These are phyloP conservation scores for Hanseniaspora guilliermondii DNA, from an alignment of 805 yeast genomes.

Conservation along the genomic window DNA sequence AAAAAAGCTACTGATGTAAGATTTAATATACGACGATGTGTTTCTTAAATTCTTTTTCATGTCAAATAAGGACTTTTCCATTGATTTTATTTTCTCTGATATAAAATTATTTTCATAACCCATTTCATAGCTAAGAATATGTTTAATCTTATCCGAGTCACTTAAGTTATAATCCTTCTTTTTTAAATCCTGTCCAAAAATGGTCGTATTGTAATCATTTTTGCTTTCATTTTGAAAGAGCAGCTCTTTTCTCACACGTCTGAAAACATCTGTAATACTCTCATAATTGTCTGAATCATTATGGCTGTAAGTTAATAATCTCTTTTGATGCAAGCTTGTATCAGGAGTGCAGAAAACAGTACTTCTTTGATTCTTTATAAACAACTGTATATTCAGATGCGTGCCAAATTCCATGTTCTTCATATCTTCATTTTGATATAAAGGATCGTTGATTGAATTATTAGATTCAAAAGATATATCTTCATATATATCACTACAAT, in stretches of 20 bases:
- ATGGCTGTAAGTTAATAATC: background rate
- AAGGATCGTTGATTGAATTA: background rate
- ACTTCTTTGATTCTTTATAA: conserved; percentile 15
- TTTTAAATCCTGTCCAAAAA: conserved; percentile 20
- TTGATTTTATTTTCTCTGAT: background rate
- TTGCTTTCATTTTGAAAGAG: conserved; percentile 18
- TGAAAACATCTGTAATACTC: conserved; percentile 17
- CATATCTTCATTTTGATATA: background rate
- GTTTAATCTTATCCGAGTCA: conserved; percentile 7
- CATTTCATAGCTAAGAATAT: background rate
- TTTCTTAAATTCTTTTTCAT: background rate
- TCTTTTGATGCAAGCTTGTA: background rate
- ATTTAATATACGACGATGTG: conserved; percentile 15
- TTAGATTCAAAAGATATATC: background rate
- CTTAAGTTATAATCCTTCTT: conserved; percentile 21
- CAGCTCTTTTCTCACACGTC: conserved; percentile 15
- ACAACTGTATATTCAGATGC: no score
- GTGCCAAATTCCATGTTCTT: no score
- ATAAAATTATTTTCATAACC: background rate
- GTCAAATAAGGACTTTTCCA: background rate
- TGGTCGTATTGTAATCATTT: conserved; percentile 3
- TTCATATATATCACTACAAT: background rate
- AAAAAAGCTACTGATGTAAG: conserved; percentile 18
- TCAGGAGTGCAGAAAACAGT: conserved; percentile 14
- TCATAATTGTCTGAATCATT: conserved; percentile 20